These are phyloP conservation scores for Trapa incisa DNA, from an alignment of 345 rosid genomes.

Conservation along the genomic window DNA sequence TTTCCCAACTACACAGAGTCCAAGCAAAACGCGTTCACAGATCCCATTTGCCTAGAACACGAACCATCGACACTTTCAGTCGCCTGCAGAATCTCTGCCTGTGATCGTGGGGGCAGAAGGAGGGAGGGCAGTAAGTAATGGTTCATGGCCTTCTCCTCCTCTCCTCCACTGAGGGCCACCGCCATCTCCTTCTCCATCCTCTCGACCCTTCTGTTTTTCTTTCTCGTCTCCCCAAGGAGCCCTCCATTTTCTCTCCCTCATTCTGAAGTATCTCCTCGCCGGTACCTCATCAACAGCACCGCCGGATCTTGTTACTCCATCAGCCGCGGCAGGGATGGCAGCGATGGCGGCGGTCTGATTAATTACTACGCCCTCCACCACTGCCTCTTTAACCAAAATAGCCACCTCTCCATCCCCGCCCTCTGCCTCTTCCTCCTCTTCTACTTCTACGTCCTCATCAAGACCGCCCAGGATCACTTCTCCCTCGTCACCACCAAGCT, in stretches of 20 bases:
- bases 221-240: conserved; percentile 19
- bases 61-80: too few species aligned
- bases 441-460: conserved; percentile 77
- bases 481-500: conserved; percentile 80
- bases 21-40: too few species aligned
- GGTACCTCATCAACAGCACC: conserved; percentile 19
- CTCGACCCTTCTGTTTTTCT: conserved; percentile 33
- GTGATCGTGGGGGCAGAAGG: too few species aligned
- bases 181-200: conserved; percentile 31
- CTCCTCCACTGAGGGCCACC: conserved; percentile 21
- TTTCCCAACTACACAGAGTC: too few species aligned
- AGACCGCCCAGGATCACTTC: conserved; percentile 90
- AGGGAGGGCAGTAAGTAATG: conserved; percentile 1
- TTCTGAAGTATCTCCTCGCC: conserved; percentile 20
- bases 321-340: conserved; percentile 15
- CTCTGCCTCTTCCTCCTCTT: conserved; percentile 54
- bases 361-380: conserved; percentile 55
- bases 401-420: conserved; percentile 39
- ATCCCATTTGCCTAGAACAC: too few species aligned
- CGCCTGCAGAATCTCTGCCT: too few species aligned
- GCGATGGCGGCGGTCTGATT: conserved; percentile 29
- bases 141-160: conserved; percentile 7
- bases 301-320: conserved; percentile 22
- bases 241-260: conserved; percentile 7
- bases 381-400: conserved; percentile 36